Conservation (phyloP, 2,329 filamentous ascomycete genomes). For the Colletotrichum viniferum region DNA sequence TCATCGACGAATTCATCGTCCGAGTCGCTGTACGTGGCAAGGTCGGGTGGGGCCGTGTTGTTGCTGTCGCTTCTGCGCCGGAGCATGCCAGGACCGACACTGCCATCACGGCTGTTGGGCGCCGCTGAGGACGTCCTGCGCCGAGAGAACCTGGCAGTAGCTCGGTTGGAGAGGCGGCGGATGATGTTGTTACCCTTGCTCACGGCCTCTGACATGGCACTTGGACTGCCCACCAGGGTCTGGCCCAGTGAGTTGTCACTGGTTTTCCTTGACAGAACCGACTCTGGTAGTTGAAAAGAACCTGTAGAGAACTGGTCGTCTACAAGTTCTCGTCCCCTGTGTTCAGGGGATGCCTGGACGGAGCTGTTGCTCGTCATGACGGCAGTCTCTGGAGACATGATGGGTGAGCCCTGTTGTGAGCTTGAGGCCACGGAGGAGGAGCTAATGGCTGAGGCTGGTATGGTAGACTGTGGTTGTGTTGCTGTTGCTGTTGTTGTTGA, state of each 20-base stretch:
- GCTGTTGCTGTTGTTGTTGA: not conserved
- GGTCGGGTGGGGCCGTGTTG: conserved; percentile 65
- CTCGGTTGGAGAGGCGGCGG: conserved; percentile 82
- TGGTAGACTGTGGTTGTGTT: conserved; percentile 34
- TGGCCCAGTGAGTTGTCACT: conserved; percentile 70
- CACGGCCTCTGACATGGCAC: conserved; percentile 54
- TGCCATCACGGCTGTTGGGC: conserved; percentile 80
- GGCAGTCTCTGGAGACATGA: conserved; percentile 58
- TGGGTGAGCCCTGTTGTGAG: conserved; percentile 60
- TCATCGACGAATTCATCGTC: conserved; percentile 63
- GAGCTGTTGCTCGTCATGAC: conserved; percentile 65
- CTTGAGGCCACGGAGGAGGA: conserved; percentile 60
- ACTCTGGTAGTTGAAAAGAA: conserved; percentile 74
- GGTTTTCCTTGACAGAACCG: conserved; percentile 65
- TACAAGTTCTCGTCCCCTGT: conserved; percentile 54
- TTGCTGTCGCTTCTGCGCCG: conserved; percentile 90
- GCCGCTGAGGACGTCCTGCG: conserved; percentile 80
- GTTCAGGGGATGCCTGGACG: conserved; percentile 70
- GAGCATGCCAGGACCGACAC: conserved; percentile 86
- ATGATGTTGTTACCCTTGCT: conserved; percentile 61
- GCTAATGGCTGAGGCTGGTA: conserved; percentile 59
- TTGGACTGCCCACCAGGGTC: conserved; percentile 59
- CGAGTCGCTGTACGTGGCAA: conserved; percentile 52
- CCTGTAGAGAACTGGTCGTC: conserved; percentile 55
- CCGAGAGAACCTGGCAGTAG: conserved; percentile 67